These are phyloP conservation scores for Paraglomus occultum DNA, from an alignment of 192 early-diverging fungal species.

Conservation along the genomic window DNA sequence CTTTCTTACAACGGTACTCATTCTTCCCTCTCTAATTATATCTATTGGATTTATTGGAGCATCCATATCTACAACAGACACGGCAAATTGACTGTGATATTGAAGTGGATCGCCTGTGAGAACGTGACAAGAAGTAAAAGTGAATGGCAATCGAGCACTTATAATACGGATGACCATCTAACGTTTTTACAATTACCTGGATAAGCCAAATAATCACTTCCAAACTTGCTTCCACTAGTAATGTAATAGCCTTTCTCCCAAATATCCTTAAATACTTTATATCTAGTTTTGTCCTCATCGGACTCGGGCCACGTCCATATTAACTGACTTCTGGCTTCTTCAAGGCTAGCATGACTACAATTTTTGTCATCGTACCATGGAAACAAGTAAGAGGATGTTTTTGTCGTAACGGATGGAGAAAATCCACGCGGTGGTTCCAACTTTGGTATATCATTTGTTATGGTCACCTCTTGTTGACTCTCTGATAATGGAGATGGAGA, in stretches of 20 bases:
- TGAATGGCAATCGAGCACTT: neutral
- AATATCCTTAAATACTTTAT: conserved; percentile 59
- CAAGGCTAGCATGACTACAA: conserved; percentile 7
- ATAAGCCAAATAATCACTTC: conserved; percentile 84
- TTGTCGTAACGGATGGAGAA: conserved; percentile 20
- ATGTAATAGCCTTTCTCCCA: conserved; percentile 67
- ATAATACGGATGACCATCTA: neutral
- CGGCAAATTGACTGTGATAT: conserved; percentile 21
- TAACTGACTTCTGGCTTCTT: conserved; percentile 9
- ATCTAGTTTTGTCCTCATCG: conserved; percentile 36
- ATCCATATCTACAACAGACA: conserved; percentile 12
- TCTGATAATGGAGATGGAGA: too few relatives aligned
- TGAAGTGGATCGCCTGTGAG: conserved; percentile 20
- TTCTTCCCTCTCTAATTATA: conserved; percentile 27
- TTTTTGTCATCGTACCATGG: conserved; percentile 8
- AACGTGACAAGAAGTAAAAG: neutral
- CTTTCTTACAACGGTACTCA: conserved; percentile 19
- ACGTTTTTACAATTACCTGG: conserved; percentile 3
- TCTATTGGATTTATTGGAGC: conserved; percentile 5
- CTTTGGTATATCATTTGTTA: conserved; percentile 1
- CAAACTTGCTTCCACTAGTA: conserved; percentile 77
- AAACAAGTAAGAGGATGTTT: conserved; percentile 31
- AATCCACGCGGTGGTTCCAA: conserved; percentile 6
- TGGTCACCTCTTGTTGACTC: neutral
- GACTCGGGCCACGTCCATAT: conserved; percentile 45